Evolutionary conservation across 441 rosid species (phyloP).

Genomic region (Kokia cookei): DNA sequence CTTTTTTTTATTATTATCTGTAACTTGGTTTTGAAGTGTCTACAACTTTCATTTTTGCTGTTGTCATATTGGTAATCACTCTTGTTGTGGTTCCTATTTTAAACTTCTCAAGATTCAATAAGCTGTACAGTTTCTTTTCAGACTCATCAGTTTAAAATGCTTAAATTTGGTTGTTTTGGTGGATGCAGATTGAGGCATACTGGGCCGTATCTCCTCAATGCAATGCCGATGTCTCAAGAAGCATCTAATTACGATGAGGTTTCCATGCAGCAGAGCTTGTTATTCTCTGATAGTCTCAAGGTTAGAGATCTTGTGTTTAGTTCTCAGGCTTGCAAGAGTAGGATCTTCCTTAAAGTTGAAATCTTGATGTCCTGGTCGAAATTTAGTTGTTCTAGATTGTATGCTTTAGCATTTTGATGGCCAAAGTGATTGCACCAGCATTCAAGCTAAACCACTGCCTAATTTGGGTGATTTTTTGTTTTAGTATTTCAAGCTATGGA

Average conservation of each 20-base stretch:
- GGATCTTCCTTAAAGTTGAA: background rate
- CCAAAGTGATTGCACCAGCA: background rate
- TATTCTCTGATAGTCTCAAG: conserved; percentile 91
- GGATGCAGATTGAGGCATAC: conserved; percentile 24
- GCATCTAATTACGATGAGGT: conserved; percentile 72
- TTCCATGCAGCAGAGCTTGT: conserved; percentile 83
- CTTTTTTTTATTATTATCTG: conserved; percentile 13
- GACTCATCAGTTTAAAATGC: background rate
- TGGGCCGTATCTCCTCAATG: conserved; percentile 12
- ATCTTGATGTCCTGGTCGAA: background rate
- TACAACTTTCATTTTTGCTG: background rate
- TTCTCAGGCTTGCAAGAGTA: background rate
- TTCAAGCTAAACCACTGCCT: background rate
- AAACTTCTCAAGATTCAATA: background rate
- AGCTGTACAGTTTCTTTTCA: background rate
- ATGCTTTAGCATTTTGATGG: background rate
- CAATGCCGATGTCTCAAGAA: conserved; percentile 41
- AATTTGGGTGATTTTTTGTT: background rate
- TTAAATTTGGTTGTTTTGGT: conserved; percentile 12
- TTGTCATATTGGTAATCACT: conserved; percentile 1
- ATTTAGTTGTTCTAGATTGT: background rate
- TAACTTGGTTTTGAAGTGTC: conserved; percentile 11
- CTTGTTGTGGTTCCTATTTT: background rate
- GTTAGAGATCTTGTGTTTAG: conserved; percentile 15
- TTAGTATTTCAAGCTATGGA: background rate